Conservation (phyloP, 1,284 basidiomycete species). For the Fomitiporia mediterranea region DNA sequence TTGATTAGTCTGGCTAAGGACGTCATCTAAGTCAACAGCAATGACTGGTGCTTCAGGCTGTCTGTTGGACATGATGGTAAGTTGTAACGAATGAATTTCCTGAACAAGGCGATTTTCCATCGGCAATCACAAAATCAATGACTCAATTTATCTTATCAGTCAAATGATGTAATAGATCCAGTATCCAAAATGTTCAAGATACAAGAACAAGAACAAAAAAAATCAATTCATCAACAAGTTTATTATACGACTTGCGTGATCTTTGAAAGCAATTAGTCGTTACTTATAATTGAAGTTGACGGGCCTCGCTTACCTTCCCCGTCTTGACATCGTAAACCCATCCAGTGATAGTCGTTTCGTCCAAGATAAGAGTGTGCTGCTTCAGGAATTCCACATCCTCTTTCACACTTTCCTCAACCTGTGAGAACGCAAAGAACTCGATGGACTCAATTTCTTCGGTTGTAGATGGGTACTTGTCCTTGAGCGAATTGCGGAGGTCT, state of each 20-base stretch:
- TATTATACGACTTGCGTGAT: constrained; percentile 11
- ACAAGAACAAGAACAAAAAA: too few relatives aligned
- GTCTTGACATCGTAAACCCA: constrained; percentile 64
- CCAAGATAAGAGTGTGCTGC: constrained; percentile 48
- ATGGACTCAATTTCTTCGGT: constrained; percentile 43
- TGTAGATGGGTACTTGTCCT: constrained; percentile 40
- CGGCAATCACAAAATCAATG: background rate
- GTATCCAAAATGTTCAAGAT: background rate
- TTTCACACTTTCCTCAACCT: constrained; percentile 51
- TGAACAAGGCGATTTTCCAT: background rate
- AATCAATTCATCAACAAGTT: too few relatives aligned
- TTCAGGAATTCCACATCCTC: constrained; percentile 54
- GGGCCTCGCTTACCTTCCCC: constrained; percentile 41
- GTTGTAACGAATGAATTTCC: background rate
- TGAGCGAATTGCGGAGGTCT: constrained; percentile 47
- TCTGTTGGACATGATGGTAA: constrained; percentile 4
- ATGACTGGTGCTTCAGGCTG: constrained; percentile 38
- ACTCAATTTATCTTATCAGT: background rate
- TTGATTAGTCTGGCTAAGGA: constrained; percentile 65
- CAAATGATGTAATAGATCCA: background rate
- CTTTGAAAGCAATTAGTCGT: too few relatives aligned
- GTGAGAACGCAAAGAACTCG: constrained; percentile 53
- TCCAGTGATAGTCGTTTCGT: constrained; percentile 52
- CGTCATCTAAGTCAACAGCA: constrained; percentile 76
- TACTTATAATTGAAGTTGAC: too few relatives aligned